A percentile compares a stretch with the other conserved stretches of the same genome.
These are phyloP conservation scores for Malus hybrid DNA, from an alignment of 331 rosid species.

Conservation along the genomic window DNA sequence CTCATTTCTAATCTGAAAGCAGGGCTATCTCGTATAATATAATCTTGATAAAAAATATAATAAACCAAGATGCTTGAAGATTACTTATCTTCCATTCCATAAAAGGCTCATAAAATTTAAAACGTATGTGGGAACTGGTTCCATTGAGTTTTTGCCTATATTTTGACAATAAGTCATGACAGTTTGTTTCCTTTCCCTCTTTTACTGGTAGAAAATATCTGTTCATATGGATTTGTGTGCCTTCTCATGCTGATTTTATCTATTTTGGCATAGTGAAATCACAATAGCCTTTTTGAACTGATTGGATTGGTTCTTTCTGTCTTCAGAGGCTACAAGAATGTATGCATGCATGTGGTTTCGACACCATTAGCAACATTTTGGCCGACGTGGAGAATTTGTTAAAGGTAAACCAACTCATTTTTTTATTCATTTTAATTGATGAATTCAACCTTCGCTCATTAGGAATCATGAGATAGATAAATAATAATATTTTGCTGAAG, in stretches of 20 bases:
- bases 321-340: slow-evolving; percentile 80
- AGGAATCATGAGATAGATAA: neutral
- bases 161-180: neutral
- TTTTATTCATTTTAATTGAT: neutral
- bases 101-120: neutral
- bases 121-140: neutral
- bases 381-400: slow-evolving; percentile 53
- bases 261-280: neutral
- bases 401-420: slow-evolving; percentile 42
- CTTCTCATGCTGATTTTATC: neutral
- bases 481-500: neutral
- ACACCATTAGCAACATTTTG: slow-evolving; percentile 44
- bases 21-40: neutral
- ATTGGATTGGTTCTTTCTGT: slow-evolving; percentile 12
- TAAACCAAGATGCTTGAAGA: neutral
- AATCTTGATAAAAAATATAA: no score
- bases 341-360: slow-evolving; percentile 53
- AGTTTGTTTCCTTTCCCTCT: neutral
- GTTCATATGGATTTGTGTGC: neutral
- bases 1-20: neutral
- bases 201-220: neutral
- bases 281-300: neutral
- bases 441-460: neutral
- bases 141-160: neutral
- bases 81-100: neutral